Base-by-base conservation (phyloP, 805 yeast species). In the Yamadazyma nakazawae region DNA sequence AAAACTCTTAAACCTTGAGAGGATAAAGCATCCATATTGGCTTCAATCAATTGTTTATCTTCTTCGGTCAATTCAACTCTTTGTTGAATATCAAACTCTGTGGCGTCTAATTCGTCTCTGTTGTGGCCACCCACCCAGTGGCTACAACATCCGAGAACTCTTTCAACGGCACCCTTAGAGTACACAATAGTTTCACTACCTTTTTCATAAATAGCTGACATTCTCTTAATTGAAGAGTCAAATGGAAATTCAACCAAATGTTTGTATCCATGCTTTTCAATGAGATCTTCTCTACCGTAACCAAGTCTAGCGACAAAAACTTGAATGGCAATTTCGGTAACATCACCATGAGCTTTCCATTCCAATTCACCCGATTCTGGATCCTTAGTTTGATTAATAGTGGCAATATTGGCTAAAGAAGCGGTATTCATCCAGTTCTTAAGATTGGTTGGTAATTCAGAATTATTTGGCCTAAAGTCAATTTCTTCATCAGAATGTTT, bases 321-420 rank as follows among this genome's bases (percentile, higher is more conserved):
- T 58, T 87, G 92, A 51, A 88, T 84, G 2, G 96, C 95, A 57
- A 85, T 82, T 67, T 88, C 96, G 2, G 96, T 88, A 36, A 96
- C 92, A 60, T 88, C 96, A 49, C 96, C 96, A 59, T 54, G 72
- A 28, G 60, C 72, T 52, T 61, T 70, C 76, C 76, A 57, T 42
- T 53, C 63, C 50, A 62, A 44, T 37, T 65, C 66, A 5, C 62
- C 65, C 25, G 62, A 54, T 25, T 58, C 60, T 31, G 54, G 62
- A 46, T 69, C 66, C 39, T 53, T 55, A 18, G 64, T 21, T 48
- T 59, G 59, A 19, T 64, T 57, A 19, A 72, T 64, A n/a, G 69
- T 62, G 25, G 79, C 75, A 43, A 73, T 60, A 44, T 71, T 64
- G 18, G 74, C 70, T 36, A 74, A 62, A 38, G 68, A 59, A 8